Conservation (phyloP, 192 early-diverging fungal species). For the Rhizoclosmatium sp. region DNA sequence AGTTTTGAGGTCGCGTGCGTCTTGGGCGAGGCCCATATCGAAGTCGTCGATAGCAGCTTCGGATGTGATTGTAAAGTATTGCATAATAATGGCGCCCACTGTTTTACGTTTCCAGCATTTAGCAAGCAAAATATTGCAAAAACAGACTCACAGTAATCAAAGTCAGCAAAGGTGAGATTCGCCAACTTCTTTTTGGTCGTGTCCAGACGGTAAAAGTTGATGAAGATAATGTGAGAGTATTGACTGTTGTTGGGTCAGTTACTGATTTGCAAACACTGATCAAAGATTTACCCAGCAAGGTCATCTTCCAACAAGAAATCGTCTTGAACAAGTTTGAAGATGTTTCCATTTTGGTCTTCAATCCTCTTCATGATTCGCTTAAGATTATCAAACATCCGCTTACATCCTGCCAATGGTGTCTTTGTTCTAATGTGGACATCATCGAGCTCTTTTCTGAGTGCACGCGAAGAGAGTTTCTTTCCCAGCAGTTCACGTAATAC, state of each 20-base stretch:
- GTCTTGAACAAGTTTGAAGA: slow-evolving; percentile 51
- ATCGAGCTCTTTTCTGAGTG: slow-evolving; percentile 56
- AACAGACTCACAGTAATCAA: slow-evolving; percentile 48
- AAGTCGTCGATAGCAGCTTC: slow-evolving; percentile 47
- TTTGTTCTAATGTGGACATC: slow-evolving; percentile 45
- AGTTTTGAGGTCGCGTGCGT: slow-evolving; percentile 53
- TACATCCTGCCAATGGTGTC: slow-evolving; percentile 52
- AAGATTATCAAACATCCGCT: slow-evolving; percentile 72
- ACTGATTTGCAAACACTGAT: too few species aligned
- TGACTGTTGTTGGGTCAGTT: slow-evolving; percentile 35
- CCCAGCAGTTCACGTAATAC: slow-evolving; percentile 52
- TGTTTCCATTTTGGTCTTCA: slow-evolving; percentile 64
- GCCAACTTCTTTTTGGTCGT: slow-evolving; percentile 62
- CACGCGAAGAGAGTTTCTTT: slow-evolving; percentile 60
- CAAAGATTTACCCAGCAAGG: slow-evolving; percentile 44
- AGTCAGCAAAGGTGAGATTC: slow-evolving; percentile 53
- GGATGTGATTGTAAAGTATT: slow-evolving; percentile 47
- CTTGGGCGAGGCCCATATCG: slow-evolving; percentile 52
- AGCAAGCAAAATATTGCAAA: too few species aligned
- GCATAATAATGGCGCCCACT: slow-evolving; percentile 52
- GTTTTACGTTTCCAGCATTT: background rate
- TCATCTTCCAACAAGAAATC: slow-evolving; percentile 60
- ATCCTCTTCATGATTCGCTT: slow-evolving; percentile 66
- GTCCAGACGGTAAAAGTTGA: slow-evolving; percentile 59
- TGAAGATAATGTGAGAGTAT: slow-evolving; percentile 62